Evolutionary conservation across 2,329 filamentous ascomycete genomes (phyloP), one percentile per base, ranked within the genome.

Genomic region (Reticulascus tulasneorum): DNA sequence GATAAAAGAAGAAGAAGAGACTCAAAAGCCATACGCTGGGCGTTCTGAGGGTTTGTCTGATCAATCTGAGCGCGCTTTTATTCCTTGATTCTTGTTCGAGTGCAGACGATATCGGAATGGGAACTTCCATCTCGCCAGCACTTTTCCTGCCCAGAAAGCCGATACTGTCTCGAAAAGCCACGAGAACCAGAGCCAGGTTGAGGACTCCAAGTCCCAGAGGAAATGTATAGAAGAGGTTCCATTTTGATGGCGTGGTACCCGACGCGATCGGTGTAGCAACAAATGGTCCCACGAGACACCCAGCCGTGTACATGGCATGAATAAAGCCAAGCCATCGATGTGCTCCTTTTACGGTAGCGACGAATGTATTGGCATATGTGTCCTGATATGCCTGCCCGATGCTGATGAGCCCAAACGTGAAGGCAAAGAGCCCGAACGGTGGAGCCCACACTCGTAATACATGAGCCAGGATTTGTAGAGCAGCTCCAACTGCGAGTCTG

Each of bases 311-410:
- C 66, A 76, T 77, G 8, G 77, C 79, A 43, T 83, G 79, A 12
- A 83, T 79, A 35, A 82, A 73, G 0, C 76, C 73, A 0, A 83
- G 60, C 72, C 76, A 82, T 5, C 76, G 60, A 48, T 83, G 76
- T 0, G 76, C 71, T 0, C 56, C 59, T 9, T 65, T 64, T 1
- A 71, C 53, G 1, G 66, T 62, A 1, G 71, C 66, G 1, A 81
- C 77, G 38, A 77, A 83, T 0, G 76, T 75, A 38, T 84, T 83
- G 2, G 73, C 70, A 16, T 81, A 75, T 0, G 78, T 72, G 44
- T 84, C 80, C 40, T 83, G 76, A 37, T 73, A 81, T 0, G 74
- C 79, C 51, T 81, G 77, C 0, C 79, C 79, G 0, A 80, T 48
- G 9, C 71, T 72, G 1, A 73, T 69, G 7, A 82, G 42, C 53